A percentile compares a stretch with the other conserved stretches of the same genome.
Evolutionary conservation across 495 filamentous ascomycete genomes (phyloP).

Genomic region (Beverwykella pulmonaria): DNA sequence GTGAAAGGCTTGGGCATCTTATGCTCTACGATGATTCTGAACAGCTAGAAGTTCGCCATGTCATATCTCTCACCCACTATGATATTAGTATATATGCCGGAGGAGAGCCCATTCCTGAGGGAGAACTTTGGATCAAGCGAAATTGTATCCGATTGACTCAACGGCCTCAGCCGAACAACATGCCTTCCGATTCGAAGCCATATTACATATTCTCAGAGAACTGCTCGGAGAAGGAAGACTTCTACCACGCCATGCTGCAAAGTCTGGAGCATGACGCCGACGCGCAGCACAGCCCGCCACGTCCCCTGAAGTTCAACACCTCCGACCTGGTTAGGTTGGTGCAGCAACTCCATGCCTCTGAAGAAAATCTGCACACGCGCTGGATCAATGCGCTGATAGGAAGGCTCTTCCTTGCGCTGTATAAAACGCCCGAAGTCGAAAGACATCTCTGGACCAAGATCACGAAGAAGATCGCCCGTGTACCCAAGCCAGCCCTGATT

Average conservation of each 20-base stretch:
- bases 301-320: conserved; percentile 75
- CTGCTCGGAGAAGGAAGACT: conserved; percentile 94
- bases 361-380: conserved; percentile 86
- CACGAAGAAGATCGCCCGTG: conserved; percentile 92
- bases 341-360: conserved; percentile 85
- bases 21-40: conserved; percentile 94
- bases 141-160: conserved; percentile 88
- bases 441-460: conserved; percentile 80
- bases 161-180: conserved; percentile 54
- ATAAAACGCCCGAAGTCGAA: conserved; percentile 81
- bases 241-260: conserved; percentile 88
- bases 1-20: conserved; percentile 79
- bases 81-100: conserved; percentile 83
- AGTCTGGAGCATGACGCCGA: conserved; percentile 72
- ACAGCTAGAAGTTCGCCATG: conserved; percentile 91
- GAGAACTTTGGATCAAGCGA: conserved; percentile 91
- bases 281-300: conserved; percentile 62
- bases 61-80: conserved; percentile 88
- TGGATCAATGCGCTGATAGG: conserved; percentile 94
- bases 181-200: conserved; percentile 66
- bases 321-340: conserved; percentile 85
- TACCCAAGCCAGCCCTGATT: conserved; percentile 88
- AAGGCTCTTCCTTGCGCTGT: conserved; percentile 81
- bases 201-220: conserved; percentile 95
- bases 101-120: conserved; percentile 74